These are phyloP conservation scores for Penicillium oxalicum DNA, from an alignment of 2,329 filamentous ascomycete genomes.

Conservation along the genomic window DNA sequence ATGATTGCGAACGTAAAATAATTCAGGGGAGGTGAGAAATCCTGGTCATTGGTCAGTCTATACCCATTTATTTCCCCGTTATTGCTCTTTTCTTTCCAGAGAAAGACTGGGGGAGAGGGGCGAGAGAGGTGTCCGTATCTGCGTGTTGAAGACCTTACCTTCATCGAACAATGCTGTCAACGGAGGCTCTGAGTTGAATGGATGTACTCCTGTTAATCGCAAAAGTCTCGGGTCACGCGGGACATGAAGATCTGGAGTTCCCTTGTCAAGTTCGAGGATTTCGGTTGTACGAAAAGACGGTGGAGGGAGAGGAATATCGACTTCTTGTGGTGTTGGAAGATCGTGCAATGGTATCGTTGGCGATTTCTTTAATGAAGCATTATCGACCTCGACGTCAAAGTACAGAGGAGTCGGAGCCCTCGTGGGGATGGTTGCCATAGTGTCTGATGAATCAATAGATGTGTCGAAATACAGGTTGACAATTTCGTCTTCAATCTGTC, in stretches of 20 bases:
- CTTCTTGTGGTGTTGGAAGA: conserved; percentile 17
- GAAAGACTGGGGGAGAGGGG: too few relatives aligned
- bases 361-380: conserved; percentile 15
- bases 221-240: conserved; percentile 75
- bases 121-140: too few relatives aligned
- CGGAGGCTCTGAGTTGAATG: conserved; percentile 85
- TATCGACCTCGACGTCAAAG: conserved; percentile 3
- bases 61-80: neutral
- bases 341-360: conserved; percentile 22
- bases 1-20: conserved; percentile 92
- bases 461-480: neutral
- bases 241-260: conserved; percentile 79
- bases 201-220: conserved; percentile 78
- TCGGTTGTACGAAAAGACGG: conserved; percentile 50
- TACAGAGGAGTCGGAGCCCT: conserved; percentile 1
- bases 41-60: conserved; percentile 39
- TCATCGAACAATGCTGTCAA: conserved; percentile 69
- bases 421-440: conserved; percentile 25
- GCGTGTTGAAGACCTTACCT: conserved; percentile 18
- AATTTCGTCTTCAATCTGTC: too few relatives aligned
- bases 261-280: conserved; percentile 68
- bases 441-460: neutral
- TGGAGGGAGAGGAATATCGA: conserved; percentile 63
- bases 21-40: conserved; percentile 77
- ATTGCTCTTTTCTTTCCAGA: too few relatives aligned